A percentile compares a stretch with the other conserved stretches of the same genome.
Conservation (phyloP, 2,329 filamentous ascomycete genomes). For the Xylariales sp. region DNA sequence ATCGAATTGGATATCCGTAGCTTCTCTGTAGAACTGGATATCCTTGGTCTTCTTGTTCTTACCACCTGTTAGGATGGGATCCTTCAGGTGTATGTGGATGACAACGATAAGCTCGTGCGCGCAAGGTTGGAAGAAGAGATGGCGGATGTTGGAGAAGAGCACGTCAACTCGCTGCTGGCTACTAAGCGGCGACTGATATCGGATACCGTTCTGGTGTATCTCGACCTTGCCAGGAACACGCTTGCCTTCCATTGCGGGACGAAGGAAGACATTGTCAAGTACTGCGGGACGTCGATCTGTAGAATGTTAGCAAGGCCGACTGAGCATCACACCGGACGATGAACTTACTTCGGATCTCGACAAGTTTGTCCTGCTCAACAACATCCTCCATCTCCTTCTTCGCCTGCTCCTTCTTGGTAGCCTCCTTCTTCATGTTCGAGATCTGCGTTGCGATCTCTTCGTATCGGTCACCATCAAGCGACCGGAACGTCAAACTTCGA, state of each 20-base stretch:
- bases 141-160: constrained; percentile 96
- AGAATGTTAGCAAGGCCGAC: constrained; percentile 33
- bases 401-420: constrained; percentile 88
- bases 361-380: constrained; percentile 94
- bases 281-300: constrained; percentile 84
- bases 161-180: constrained; percentile 84
- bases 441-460: constrained; percentile 90
- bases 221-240: constrained; percentile 93
- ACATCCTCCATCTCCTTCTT: constrained; percentile 99
- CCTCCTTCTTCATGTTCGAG: constrained; percentile 91
- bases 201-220: constrained; percentile 98
- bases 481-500: constrained; percentile 90
- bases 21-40: constrained; percentile 96
- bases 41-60: constrained; percentile 92
- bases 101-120: constrained; percentile 95
- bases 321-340: background rate
- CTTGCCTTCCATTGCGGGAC: constrained; percentile 93
- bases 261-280: constrained; percentile 91
- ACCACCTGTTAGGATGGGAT: constrained; percentile 96
- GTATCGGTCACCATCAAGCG: constrained; percentile 81
- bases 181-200: constrained; percentile 79
- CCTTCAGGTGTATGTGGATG: constrained; percentile 96
- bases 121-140: constrained; percentile 97
- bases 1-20: constrained; percentile 97
- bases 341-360: constrained; percentile 81